Conservation (phyloP, 768 basidiomycete species). For the Sarcodon aspratus region DNA sequence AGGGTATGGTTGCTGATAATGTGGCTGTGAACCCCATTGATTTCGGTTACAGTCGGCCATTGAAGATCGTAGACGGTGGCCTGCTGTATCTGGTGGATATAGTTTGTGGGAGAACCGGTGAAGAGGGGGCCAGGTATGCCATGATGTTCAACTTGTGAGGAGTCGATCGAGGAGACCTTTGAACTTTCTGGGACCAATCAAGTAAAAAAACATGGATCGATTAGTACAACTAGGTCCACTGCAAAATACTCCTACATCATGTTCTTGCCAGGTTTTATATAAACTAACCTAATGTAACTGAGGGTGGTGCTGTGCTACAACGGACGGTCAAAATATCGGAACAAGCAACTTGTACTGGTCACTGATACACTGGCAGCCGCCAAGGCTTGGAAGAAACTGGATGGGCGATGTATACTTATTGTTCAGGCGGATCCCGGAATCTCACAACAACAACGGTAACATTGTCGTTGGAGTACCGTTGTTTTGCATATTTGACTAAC, state of each 20-base stretch:
- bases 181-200: too few relatives aligned
- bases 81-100: too few relatives aligned
- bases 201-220: too few relatives aligned
- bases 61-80: conserved; percentile 1
- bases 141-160: too few relatives aligned
- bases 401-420: conserved; percentile 5
- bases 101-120: too few relatives aligned
- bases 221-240: too few relatives aligned
- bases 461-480: conserved; percentile 90
- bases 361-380: conserved; percentile 6
- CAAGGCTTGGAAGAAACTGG: neutral
- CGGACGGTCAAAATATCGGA: neutral
- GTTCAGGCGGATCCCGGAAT: conserved; percentile 39
- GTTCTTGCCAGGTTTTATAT: too few relatives aligned
- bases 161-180: too few relatives aligned
- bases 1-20: conserved; percentile 2
- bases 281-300: too few relatives aligned
- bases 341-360: neutral
- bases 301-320: too few relatives aligned
- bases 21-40: conserved; percentile 2
- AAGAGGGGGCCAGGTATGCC: too few relatives aligned
- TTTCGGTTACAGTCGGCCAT: neutral
- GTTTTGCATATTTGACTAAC: conserved; percentile 74
- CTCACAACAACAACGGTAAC: conserved; percentile 85
- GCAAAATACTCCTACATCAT: too few relatives aligned